Evolutionary conservation across 106 monocot species (phyloP).

Genomic region (Dendrobium huoshanense): DNA sequence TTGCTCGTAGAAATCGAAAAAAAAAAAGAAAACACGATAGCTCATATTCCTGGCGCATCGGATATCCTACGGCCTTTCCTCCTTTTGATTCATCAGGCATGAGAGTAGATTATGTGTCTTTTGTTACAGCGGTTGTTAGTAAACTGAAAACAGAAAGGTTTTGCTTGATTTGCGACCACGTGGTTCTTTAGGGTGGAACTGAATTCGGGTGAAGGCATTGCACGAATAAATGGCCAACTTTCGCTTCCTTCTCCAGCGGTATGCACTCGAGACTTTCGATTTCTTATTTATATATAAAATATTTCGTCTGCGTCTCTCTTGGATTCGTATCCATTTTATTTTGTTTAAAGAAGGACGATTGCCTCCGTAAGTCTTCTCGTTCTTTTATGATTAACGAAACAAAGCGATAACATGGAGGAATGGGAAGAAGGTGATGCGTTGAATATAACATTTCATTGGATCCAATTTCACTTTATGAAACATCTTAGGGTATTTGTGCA

Average conservation of each 20-base stretch:
- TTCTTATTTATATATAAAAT: too few species aligned
- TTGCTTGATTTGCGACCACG: neutral
- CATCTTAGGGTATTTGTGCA: too few species aligned
- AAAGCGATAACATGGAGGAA: too few species aligned
- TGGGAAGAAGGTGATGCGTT: too few species aligned
- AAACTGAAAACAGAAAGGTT: neutral
- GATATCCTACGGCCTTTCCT: neutral
- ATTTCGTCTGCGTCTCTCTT: too few species aligned
- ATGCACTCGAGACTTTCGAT: conserved; percentile 1
- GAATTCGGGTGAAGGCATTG: neutral
- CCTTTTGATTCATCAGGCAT: neutral
- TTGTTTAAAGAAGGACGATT: too few species aligned
- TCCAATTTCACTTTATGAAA: too few species aligned
- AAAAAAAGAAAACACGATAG: neutral
- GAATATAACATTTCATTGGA: too few species aligned
- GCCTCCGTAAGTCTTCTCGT: too few species aligned
- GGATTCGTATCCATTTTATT: too few species aligned
- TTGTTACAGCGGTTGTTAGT: neutral
- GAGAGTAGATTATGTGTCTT: neutral
- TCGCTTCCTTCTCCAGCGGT: conserved; percentile 1
- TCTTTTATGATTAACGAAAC: too few species aligned
- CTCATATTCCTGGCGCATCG: neutral
- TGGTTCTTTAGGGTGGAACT: neutral
- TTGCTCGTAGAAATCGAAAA: neutral
- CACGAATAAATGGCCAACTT: neutral